These are phyloP conservation scores for Gossypium ekmanianum DNA, from an alignment of 345 rosid genomes.

Conservation along the genomic window DNA sequence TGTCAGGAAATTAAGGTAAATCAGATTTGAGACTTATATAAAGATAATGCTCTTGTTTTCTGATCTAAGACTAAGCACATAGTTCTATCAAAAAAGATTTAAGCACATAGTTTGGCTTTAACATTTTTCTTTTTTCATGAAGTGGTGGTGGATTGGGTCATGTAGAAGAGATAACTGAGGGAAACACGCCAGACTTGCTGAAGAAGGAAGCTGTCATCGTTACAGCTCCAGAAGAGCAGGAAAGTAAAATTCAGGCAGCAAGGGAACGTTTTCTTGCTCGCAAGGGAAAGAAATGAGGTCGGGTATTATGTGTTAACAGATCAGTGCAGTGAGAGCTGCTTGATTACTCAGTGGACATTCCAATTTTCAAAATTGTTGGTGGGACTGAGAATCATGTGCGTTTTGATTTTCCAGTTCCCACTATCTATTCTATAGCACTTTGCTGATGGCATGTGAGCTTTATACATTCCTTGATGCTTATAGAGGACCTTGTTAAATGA, in stretches of 20 bases:
- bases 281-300: constrained; percentile 50
- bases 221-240: constrained; percentile 33
- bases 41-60: not conserved
- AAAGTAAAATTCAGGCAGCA: constrained; percentile 73
- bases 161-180: constrained; percentile 32
- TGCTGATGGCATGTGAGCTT: not conserved
- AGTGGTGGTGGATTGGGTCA: constrained; percentile 60
- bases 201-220: constrained; percentile 22
- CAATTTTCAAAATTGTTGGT: not conserved
- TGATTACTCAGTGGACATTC: not conserved
- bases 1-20: constrained; percentile 69
- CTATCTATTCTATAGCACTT: not conserved
- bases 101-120: not conserved
- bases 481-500: not conserved
- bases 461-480: not conserved
- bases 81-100: not conserved
- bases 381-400: not conserved
- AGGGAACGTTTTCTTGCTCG: constrained; percentile 91
- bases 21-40: not conserved
- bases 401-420: not conserved
- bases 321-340: not conserved
- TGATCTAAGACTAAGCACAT: not conserved
- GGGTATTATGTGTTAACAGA: not conserved
- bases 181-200: constrained; percentile 28
- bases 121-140: constrained; percentile 5